Evolutionary conservation across 1,284 basidiomycete species (phyloP), one percentile per base, ranked within the genome.

Genomic region (Moniliophthora roreri): DNA sequence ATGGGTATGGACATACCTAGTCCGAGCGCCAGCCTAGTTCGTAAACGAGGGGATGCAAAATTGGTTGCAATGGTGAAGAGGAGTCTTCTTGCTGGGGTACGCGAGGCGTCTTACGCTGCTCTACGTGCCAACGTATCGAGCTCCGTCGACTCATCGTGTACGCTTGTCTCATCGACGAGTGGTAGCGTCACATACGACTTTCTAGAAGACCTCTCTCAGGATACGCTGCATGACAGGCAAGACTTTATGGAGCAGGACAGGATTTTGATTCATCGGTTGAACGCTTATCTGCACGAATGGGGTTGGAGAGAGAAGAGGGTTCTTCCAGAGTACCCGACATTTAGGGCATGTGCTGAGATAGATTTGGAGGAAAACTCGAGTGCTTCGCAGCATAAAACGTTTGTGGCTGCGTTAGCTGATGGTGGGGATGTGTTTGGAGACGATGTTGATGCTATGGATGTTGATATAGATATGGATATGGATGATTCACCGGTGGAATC

Each of bases 161-260:
- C 44, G 7, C 44, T 46, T 24, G 44, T 46, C 26, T 46, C 44
- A 16, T 18, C 44, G 13, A 28, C 24, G 15, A 46, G 44, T 15
- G 44, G 44, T 15, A 46, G 44, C 44, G 44, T 46, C 6, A 46
- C 44, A 15, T 46, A 46, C 26, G 44, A 46, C 44, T 46, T 46
- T 32, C 44, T 46, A 23, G 23, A 20, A 10, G 18, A 10, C 9
- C 23, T 23, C 18, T 23, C 24, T 11, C 24, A 23, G 44, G 44
- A 46, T 28, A 28, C 44, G 23, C 24, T 11, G 5, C 44, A 28
- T 11, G 44, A 46, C 10, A 23, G 44, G 28, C 24, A 46, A 32
- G 44, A 46, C 24, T 4, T 46, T 5, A 46, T 46, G 44, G 44
- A 46, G 2, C 44, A 46, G 26, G 44, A 46, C 44, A 46, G 44